Conservation (phyloP, 192 early-diverging fungal genomes). For the Coemansia sp. region DNA sequence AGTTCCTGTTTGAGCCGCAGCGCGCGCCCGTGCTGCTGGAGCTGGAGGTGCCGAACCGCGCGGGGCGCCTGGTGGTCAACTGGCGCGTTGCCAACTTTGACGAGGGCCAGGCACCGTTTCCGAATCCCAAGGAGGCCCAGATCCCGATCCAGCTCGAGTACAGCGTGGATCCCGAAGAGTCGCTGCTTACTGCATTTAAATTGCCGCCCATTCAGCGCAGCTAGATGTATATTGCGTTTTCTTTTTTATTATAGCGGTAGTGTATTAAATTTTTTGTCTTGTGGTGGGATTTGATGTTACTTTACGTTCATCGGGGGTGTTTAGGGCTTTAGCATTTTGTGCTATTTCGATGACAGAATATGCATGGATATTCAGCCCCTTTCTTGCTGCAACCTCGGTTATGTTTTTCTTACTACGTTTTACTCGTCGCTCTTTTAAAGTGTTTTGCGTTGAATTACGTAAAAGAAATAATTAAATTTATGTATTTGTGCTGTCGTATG, state of each 20-base stretch:
- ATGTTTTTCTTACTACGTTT: no score
- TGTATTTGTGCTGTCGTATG: no score
- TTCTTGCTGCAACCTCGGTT: no score
- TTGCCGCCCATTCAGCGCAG: slow-evolving; percentile 32
- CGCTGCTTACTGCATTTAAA: slow-evolving; percentile 27
- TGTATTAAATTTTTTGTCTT: background rate
- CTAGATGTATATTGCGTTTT: background rate
- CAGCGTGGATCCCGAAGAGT: slow-evolving; percentile 44
- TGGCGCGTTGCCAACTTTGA: slow-evolving; percentile 53
- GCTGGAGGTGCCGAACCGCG: slow-evolving; percentile 40
- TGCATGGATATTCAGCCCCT: no score
- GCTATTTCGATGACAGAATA: no score
- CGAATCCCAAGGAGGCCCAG: slow-evolving; percentile 35
- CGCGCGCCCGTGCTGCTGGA: slow-evolving; percentile 48
- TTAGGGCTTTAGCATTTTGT: no score
- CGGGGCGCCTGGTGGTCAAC: slow-evolving; percentile 35
- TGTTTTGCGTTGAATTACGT: no score
- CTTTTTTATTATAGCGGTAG: background rate
- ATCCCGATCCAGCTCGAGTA: slow-evolving; percentile 48
- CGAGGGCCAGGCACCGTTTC: slow-evolving; percentile 53
- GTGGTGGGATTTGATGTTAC: no score
- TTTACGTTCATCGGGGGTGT: no score
- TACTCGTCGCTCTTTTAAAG: no score
- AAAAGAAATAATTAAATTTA: no score
- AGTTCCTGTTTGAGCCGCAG: slow-evolving; percentile 43